These are phyloP conservation scores for Ceratocystiopsis sp. DNA, from an alignment of 2,329 filamentous ascomycete genomes.

Conservation along the genomic window DNA sequence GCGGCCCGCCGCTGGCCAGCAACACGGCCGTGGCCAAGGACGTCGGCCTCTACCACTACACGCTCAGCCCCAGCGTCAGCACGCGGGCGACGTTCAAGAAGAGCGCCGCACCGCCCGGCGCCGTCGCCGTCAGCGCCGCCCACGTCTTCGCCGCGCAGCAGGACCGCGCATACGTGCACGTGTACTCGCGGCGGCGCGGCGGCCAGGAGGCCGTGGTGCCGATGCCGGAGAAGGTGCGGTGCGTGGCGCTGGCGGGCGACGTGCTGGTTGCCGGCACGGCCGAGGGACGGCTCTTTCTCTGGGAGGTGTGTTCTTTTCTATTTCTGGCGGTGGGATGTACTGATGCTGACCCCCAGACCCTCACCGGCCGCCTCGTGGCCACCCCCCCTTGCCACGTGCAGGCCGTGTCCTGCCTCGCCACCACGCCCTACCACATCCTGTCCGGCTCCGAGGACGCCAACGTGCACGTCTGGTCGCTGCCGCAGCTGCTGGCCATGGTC, in stretches of 20 bases:
- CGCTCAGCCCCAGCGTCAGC: slow-evolving; percentile 60
- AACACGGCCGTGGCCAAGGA: slow-evolving; percentile 56
- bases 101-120: slow-evolving; percentile 63
- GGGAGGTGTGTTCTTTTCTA: slow-evolving; percentile 70
- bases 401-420: slow-evolving; percentile 57
- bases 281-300: slow-evolving; percentile 72
- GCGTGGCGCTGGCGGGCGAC: slow-evolving; percentile 53
- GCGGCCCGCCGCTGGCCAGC: slow-evolving; percentile 38
- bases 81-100: slow-evolving; percentile 78
- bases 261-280: slow-evolving; percentile 67
- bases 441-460: slow-evolving; percentile 76
- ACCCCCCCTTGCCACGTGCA: slow-evolving; percentile 68
- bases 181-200: slow-evolving; percentile 69
- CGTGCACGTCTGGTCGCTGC: slow-evolving; percentile 79
- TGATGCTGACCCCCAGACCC: slow-evolving; percentile 38
- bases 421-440: slow-evolving; percentile 55
- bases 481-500: slow-evolving; percentile 46
- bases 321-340: too few relatives aligned
- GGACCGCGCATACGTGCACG: slow-evolving; percentile 82
- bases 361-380: slow-evolving; percentile 58
- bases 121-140: slow-evolving; percentile 60
- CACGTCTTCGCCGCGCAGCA: slow-evolving; percentile 87
- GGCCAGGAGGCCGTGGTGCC: slow-evolving; percentile 80
- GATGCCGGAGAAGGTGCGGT: slow-evolving; percentile 74
- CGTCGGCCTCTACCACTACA: slow-evolving; percentile 73